Percentiles rank a stretch among this genome's conserved stretches.
These are phyloP conservation scores for Russula emetica DNA, from an alignment of 768 basidiomycete genomes.

Conservation along the genomic window DNA sequence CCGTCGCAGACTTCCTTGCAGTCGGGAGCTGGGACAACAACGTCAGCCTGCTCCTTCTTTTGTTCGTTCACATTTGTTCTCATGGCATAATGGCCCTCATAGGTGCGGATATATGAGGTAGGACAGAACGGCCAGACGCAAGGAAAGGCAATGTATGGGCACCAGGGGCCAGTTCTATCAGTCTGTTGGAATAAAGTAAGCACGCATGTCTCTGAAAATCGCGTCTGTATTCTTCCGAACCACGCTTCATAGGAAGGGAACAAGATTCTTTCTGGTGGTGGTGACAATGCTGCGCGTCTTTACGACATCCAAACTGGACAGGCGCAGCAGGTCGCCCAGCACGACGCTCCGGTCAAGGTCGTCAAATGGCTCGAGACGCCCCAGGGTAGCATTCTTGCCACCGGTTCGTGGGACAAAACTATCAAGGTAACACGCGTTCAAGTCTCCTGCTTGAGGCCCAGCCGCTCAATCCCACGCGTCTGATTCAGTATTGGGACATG, in stretches of 20 bases:
- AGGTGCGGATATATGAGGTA: conserved; percentile 94
- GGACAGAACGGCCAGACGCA: conserved; percentile 72
- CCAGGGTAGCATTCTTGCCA: conserved; percentile 72
- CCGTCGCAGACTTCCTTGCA: conserved; percentile 82
- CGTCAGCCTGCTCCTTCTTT: conserved; percentile 41
- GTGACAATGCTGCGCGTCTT: conserved; percentile 93
- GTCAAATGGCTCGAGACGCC: conserved; percentile 78
- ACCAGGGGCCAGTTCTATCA: conserved; percentile 85
- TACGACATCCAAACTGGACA: conserved; percentile 86
- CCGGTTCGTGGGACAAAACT: conserved; percentile 98
- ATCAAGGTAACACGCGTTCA: conserved; percentile 62
- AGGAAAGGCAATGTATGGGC: conserved; percentile 85
- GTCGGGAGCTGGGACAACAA: conserved; percentile 95
- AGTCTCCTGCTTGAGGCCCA: not conserved
- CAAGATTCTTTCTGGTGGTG: conserved; percentile 88
- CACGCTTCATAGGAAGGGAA: conserved; percentile 66
- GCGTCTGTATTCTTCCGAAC: conserved; percentile 11
- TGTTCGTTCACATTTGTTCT: not conserved
- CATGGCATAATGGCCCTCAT: not conserved
- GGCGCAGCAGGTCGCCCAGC: conserved; percentile 77
- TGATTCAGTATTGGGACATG: conserved; percentile 84
- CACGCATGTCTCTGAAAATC: conserved; percentile 9
- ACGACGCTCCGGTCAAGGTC: conserved; percentile 83
- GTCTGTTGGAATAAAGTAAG: conserved; percentile 89
- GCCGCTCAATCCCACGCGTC: conserved; percentile 1